phyloP scores from a whole-genome alignment of 2,329 filamentous ascomycete species.

The Alternaria infectoria region DNA sequence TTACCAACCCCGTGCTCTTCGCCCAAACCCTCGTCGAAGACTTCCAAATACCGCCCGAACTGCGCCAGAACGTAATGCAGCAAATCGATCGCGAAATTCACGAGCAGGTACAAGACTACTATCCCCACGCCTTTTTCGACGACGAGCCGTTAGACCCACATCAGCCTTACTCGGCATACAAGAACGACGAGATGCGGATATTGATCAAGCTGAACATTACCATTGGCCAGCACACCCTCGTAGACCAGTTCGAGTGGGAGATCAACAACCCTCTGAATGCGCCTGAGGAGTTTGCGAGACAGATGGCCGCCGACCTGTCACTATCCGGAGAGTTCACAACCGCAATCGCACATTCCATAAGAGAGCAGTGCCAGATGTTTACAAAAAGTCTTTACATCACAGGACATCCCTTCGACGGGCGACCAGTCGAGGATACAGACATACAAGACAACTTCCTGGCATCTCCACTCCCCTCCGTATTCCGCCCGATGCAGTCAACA shows the following conservation, averaged over 20 bases:
- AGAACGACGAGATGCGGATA: conserved; percentile 98
- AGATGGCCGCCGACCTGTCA: conserved; percentile 88
- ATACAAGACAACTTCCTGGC: conserved; percentile 84
- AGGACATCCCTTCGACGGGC: conserved; percentile 92
- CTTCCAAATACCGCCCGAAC: conserved; percentile 74
- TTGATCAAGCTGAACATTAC: conserved; percentile 96
- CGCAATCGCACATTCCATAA: conserved; percentile 95
- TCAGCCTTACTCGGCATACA: conserved; percentile 90
- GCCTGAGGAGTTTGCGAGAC: conserved; percentile 89
- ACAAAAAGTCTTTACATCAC: conserved; percentile 91
- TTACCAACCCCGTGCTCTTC: conserved; percentile 80
- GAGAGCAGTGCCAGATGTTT: conserved; percentile 94
- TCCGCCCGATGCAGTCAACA: conserved; percentile 88
- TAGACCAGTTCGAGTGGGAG: conserved; percentile 99
- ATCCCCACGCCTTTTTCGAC: conserved; percentile 87
- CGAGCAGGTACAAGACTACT: conserved; percentile 92
- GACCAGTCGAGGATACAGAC: conserved; percentile 90
- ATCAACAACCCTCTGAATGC: conserved; percentile 95
- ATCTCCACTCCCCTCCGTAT: conserved; percentile 80
- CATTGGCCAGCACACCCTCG: conserved; percentile 89
- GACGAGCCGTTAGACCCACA: conserved; percentile 91
- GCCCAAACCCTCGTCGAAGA: conserved; percentile 91
- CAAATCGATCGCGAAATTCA: conserved; percentile 78
- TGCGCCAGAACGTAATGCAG: conserved; percentile 61
- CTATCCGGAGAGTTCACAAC: conserved; percentile 96